phyloP scores from a whole-genome alignment of 371 early-diverging fungal species.

The Mucor mucedo region DNA sequence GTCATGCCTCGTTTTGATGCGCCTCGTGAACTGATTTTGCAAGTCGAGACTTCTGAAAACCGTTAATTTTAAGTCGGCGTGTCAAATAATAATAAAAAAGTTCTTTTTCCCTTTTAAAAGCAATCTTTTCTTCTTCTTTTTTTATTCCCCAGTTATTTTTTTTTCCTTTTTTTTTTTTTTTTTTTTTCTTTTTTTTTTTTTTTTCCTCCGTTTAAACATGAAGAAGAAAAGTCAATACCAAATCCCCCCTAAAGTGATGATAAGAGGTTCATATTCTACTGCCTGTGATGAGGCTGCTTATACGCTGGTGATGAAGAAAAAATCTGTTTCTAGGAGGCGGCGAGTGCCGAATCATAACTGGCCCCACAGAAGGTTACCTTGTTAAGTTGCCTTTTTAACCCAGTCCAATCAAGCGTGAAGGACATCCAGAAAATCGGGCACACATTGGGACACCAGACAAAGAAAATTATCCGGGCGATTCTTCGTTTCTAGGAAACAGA shows the following conservation, averaged over 20 bases:
- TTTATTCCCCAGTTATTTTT: neutral
- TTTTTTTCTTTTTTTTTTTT: neutral
- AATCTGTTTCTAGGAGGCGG: too few species aligned
- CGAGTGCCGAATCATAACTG: too few species aligned
- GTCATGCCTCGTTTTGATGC: conserved; percentile 47
- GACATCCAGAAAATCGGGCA: too few species aligned
- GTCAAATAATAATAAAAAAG: neutral
- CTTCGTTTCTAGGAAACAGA: too few species aligned
- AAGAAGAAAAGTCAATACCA: neutral
- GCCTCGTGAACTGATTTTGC: conserved; percentile 40
- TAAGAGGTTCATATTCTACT: neutral
- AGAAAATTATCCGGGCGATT: too few species aligned
- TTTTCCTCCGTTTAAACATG: neutral
- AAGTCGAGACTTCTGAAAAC: conserved; percentile 34
- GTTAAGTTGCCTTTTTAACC: too few species aligned
- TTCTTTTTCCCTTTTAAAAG: neutral
- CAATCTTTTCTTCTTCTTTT: neutral
- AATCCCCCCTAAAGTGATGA: neutral
- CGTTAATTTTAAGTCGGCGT: conserved; percentile 9
- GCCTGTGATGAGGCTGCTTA: too few species aligned
- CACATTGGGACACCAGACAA: too few species aligned
- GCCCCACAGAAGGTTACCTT: too few species aligned
- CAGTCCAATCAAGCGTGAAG: too few species aligned
- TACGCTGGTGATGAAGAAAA: too few species aligned
- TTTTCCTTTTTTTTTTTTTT: neutral